Evolutionary conservation across 805 yeast genomes (phyloP), one percentile per base, ranked within the genome.

Genomic region (Hanseniaspora clermontiae): DNA sequence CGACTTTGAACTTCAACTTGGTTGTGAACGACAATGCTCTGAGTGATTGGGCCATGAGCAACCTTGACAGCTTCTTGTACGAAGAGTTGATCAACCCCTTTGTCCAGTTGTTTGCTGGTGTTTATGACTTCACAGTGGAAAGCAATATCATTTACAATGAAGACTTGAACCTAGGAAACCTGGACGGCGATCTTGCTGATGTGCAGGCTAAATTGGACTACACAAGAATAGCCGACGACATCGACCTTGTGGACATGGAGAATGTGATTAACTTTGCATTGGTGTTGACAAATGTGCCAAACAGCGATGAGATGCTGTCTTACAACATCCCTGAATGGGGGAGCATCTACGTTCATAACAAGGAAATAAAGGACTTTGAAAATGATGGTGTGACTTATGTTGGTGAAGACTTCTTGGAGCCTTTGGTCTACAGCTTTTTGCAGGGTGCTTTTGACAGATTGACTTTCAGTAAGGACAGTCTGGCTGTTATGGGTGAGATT

Each of bases 271-370:
- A 89, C 67, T 81, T 91, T 63, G 58, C 87, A 80, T 24, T 72
- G 80, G 63, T 61, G 0, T 68, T 68, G 51, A 71, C 72, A 2
- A 60, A 59, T 24, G 17, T 10, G 12, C 8, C 20, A 6, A 19
- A 12, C 3, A 20, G 27, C 5, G 14, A 31, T 17, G 36, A 5
- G 1, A 14, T 32, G 24, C 38, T 31, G 32, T 46, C 57, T 20
- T 89, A 84, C 64, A 68, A 85, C 48, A 79, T 91, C 24, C 95
- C 96, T 8, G 95, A 86, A 68, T 90, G 95, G 96, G 96, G 60
- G 78, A 87, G 57, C 68, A 72, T 63, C 71, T 83, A 60, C 64
- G 71, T 66, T 74, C 83, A 66, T 47, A 62, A 64, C 32, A 58
- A 60, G 10, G 31, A 43, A 8, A 46, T 55, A 12, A 15, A 36